Conservation (phyloP, 495 filamentous ascomycete species). For the Margaritispora aquatica region DNA sequence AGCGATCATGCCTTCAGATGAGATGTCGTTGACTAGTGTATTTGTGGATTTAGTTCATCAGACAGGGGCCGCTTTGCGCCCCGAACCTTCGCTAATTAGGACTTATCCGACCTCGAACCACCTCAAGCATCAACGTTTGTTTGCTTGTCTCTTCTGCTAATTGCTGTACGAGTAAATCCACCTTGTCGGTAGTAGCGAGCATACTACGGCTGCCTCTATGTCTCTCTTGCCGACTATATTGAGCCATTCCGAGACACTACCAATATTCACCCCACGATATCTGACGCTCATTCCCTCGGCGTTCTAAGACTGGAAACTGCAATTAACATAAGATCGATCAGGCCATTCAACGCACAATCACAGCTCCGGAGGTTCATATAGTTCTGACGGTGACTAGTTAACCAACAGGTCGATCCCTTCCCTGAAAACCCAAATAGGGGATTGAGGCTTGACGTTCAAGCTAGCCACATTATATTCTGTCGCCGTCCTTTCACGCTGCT, state of each 20-base stretch:
- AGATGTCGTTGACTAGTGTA: conserved; percentile 6
- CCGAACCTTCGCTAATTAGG: neutral
- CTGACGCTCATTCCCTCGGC: neutral
- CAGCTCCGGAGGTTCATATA: no score
- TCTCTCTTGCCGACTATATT: neutral
- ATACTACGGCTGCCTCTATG: no score
- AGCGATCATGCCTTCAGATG: neutral
- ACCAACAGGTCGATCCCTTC: no score
- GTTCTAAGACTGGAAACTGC: neutral
- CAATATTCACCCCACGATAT: neutral
- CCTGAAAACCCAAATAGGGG: no score
- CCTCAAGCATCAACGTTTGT: neutral
- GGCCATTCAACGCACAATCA: neutral
- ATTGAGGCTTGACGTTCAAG: no score
- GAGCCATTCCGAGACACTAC: neutral
- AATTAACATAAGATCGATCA: neutral
- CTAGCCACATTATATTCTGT: no score
- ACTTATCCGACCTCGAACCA: neutral
- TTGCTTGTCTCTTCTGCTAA: no score
- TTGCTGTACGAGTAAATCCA: no score
- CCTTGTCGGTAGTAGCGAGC: no score
- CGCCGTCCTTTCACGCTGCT: no score
- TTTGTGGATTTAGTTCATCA: neutral
- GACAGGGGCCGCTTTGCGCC: conserved; percentile 2
- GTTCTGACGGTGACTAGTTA: no score